Evolutionary conservation across 2,329 filamentous ascomycete genomes (phyloP).

Genomic region (Colletotrichum echinochloae): DNA sequence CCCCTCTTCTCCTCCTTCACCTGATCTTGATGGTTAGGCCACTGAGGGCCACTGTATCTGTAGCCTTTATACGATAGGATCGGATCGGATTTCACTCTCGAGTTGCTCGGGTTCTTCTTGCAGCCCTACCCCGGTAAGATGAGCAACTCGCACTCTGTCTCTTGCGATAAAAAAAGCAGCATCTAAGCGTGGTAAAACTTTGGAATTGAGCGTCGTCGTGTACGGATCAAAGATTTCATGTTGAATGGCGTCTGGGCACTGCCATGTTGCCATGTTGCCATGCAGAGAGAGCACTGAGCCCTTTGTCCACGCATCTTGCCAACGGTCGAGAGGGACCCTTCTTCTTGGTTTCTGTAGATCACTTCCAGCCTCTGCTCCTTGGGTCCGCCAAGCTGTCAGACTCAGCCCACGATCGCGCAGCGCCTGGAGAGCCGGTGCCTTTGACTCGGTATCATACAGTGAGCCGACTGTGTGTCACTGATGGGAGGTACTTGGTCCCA

Average conservation of each 20-base stretch:
- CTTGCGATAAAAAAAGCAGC: not conserved
- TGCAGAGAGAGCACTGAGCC: not conserved
- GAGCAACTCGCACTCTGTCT: slow-evolving; percentile 11
- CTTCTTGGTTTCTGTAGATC: slow-evolving; percentile 22
- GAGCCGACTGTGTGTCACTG: not conserved
- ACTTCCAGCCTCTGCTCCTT: slow-evolving; percentile 3
- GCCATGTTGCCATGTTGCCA: not conserved
- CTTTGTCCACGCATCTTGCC: not conserved
- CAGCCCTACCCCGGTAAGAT: slow-evolving; percentile 22
- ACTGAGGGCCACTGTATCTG: slow-evolving; percentile 5
- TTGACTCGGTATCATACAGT: slow-evolving; percentile 26
- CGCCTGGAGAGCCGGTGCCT: slow-evolving; percentile 20
- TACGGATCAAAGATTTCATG: slow-evolving; percentile 15
- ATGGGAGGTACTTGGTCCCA: slow-evolving; percentile 8
- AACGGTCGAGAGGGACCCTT: slow-evolving; percentile 13
- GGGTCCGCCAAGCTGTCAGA: slow-evolving; percentile 38
- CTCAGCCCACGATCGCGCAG: slow-evolving; percentile 18
- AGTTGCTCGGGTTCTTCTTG: slow-evolving; percentile 6
- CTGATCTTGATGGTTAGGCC: slow-evolving; percentile 6
- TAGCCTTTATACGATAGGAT: slow-evolving; percentile 14
- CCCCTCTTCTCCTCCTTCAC: not conserved
- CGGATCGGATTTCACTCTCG: not conserved
- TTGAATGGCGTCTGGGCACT: slow-evolving; percentile 11
- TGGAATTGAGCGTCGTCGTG: not conserved
- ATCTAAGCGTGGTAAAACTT: not conserved